Conservation (phyloP, 768 basidiomycete genomes). For the Kwoniella heveanensis region DNA sequence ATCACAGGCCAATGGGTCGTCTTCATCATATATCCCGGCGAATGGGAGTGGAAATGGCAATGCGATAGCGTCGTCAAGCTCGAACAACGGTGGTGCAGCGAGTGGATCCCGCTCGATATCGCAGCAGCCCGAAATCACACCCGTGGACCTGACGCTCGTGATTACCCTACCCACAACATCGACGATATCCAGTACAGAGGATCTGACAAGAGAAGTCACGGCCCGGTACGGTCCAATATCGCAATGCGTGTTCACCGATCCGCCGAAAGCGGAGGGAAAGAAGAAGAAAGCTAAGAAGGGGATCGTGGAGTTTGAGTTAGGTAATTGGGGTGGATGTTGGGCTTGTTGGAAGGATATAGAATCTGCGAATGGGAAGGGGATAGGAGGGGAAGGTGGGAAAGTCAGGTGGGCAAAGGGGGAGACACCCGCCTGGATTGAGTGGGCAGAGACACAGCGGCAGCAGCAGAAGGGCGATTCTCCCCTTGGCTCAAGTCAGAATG, state of each 20-base stretch:
- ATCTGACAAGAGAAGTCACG: constrained; percentile 20
- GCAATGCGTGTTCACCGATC: constrained; percentile 38
- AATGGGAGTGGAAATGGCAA: background rate
- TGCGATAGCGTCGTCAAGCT: constrained; percentile 4
- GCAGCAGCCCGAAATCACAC: constrained; percentile 34
- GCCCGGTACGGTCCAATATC: constrained; percentile 46
- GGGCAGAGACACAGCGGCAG: constrained; percentile 38
- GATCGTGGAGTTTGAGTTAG: constrained; percentile 48
- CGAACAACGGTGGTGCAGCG: constrained; percentile 11
- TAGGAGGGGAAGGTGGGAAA: constrained; percentile 39
- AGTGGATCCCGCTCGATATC: background rate
- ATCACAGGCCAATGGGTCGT: background rate
- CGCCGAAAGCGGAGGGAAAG: constrained; percentile 22
- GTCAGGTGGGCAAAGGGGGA: constrained; percentile 45
- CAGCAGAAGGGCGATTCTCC: too few species aligned
- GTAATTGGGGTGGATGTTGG: constrained; percentile 53
- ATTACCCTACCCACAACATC: constrained; percentile 46
- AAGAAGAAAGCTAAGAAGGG: constrained; percentile 41
- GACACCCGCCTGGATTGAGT: constrained; percentile 43
- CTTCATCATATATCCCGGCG: background rate
- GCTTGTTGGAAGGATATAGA: constrained; percentile 48
- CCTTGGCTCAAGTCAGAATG: too few species aligned
- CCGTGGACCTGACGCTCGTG: constrained; percentile 46
- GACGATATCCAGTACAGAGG: constrained; percentile 5
- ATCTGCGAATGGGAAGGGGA: constrained; percentile 5